Conservation (phyloP, 163 green algal species). For the Scenedesmus sp. region DNA sequence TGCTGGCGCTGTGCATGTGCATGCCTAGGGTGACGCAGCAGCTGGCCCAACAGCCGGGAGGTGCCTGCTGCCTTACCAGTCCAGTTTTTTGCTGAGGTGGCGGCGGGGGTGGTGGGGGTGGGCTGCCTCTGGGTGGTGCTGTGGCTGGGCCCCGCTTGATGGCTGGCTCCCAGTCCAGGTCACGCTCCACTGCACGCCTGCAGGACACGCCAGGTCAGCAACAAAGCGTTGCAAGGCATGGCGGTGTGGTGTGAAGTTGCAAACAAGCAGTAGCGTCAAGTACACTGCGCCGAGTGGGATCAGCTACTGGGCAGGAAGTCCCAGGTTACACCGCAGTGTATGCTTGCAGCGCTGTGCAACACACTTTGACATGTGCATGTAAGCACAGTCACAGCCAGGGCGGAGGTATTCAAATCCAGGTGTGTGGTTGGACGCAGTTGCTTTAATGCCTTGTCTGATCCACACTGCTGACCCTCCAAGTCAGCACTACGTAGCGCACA, state of each 20-base stretch:
- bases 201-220: background rate
- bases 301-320: background rate
- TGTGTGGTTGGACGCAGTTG: background rate
- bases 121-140: constrained; percentile 5
- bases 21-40: background rate
- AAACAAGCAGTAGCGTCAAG: too few relatives aligned
- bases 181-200: constrained; percentile 61
- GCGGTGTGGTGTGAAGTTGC: background rate
- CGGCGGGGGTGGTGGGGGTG: constrained; percentile 3
- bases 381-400: too few relatives aligned
- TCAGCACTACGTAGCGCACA: background rate
- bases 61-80: constrained; percentile 17
- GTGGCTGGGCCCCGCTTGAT: constrained; percentile 46
- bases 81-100: constrained; percentile 5
- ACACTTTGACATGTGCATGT: background rate
- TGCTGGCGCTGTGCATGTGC: too few relatives aligned
- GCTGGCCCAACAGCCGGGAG: background rate
- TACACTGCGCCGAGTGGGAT: background rate
- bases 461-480: background rate
- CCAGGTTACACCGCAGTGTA: background rate
- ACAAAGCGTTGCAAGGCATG: background rate
- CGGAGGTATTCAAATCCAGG: too few relatives aligned
- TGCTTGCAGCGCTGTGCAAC: background rate
- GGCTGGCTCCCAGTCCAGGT: constrained; percentile 69
- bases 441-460: background rate